phyloP scores from a whole-genome alignment of 352 stramenopile genomes.

The Phytopythium helicoides region DNA sequence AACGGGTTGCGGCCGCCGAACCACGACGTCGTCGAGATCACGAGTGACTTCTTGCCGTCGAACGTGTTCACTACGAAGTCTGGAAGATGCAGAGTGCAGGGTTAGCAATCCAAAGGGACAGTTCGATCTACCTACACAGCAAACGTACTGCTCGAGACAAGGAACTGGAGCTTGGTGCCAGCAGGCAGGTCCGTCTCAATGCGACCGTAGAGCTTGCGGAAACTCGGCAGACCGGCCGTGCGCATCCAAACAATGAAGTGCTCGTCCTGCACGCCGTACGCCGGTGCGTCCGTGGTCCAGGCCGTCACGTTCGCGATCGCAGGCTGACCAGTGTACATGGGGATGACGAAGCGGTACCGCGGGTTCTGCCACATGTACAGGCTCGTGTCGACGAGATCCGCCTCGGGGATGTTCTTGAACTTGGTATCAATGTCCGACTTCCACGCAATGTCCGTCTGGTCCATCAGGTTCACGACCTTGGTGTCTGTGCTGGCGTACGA shows the following conservation, averaged over 20 bases:
- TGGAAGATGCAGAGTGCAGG: constrained; percentile 21
- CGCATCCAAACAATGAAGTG: constrained; percentile 99
- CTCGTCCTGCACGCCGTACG: constrained; percentile 96
- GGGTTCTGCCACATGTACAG: constrained; percentile 85
- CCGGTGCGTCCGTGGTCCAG: constrained; percentile 58
- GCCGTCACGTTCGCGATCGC: constrained; percentile 74
- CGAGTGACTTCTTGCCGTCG: constrained; percentile 95
- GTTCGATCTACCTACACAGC: background rate
- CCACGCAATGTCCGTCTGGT: constrained; percentile 97
- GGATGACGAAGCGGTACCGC: constrained; percentile 79
- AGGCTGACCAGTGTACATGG: constrained; percentile 51
- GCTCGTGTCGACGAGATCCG: constrained; percentile 29
- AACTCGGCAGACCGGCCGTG: constrained; percentile 95
- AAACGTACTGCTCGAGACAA: constrained; percentile 88
- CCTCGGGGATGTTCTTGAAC: constrained; percentile 91
- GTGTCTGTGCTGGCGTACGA: constrained; percentile 32
- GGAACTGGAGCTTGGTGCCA: constrained; percentile 91
- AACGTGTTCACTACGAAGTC: constrained; percentile 96
- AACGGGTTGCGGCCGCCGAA: constrained; percentile 97
- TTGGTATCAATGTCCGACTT: constrained; percentile 94
- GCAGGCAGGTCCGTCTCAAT: constrained; percentile 92
- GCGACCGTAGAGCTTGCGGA: constrained; percentile 99
- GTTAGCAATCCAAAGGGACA: background rate
- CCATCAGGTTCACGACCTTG: constrained; percentile 83
- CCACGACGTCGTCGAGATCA: constrained; percentile 95